Base-by-base conservation (phyloP, 768 basidiomycete species). In the Rhizopogon vulgaris region DNA sequence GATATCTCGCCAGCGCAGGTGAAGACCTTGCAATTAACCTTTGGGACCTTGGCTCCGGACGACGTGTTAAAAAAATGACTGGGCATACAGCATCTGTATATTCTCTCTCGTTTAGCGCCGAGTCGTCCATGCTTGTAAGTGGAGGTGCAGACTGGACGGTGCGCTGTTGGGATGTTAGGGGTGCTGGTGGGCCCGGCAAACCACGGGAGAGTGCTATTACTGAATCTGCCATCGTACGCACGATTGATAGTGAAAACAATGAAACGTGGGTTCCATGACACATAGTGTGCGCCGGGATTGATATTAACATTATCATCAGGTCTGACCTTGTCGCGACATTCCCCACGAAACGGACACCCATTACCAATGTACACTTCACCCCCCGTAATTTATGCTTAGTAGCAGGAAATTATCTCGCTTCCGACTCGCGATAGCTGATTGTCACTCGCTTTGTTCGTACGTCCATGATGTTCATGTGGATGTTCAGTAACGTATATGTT, bases 21-120 rank as follows among this genome's bases (percentile, higher is more conserved):
- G 91, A 93, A 65, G 96, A 98, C 64, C 76, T 93, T 15, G 84
- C 90, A 5, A 94, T 99, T 68, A 94, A 90, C 66, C 72, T 99
- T 2, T 99, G 96, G 96, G 95, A 98, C 60, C 75, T 99, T 48
- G 90, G 90, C 6, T 92, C 94, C n/a, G 94, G 94, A 8, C 85
- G 87, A 54, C 82, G 91, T 40, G 82, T 98, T 57, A 99, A 98
- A 73, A 94, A 91, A 69, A 96, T 98, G 93, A 84, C 79, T 3
- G 96, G 96, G 0, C 96, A 99, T 63, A 84, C 82, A 1, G 83
- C 88, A 12, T 87, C 94, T 1, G 83, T 98, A 54, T 88, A 95
- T 63, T 89, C 90, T 3, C 78, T 99, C 22, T 79, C 90, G 0
- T 99, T 97, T 68, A 93, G 90, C 53, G 88, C 85, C 24, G 96